Base-by-base conservation (phyloP, 495 filamentous ascomycete species). In the Bryoglossum gracile region DNA sequence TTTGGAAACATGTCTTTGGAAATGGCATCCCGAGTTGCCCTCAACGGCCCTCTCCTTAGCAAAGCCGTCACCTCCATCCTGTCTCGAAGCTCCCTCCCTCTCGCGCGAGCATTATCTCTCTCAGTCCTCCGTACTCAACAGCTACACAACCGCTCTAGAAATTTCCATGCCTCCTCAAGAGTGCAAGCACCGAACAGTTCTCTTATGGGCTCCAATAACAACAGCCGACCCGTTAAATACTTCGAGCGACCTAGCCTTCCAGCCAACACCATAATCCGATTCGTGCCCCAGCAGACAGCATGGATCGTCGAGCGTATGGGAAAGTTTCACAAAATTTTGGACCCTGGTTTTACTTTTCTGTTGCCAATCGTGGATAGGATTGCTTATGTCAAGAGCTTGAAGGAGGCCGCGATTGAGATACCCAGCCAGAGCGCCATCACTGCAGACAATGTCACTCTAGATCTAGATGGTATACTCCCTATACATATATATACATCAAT, bases 271-370 rank as follows among this genome's bases (percentile, higher is more conserved):
- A 74, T 98, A 56, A 76, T 98, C 54, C 88, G 90, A 46, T 98
- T 98, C 71, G 94, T 98, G 22, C 92, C 94, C 8, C 94, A 98
- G 67, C 92, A 97, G 71, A 95, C 91, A 46, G 94, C 92, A 71
- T 98, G 94, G 94, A 89, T 98, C 50, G 92, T 98, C 32, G 94
- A 98, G 70, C 87, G 92, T 53, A 98, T 98, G 92, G 92, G 92
- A 40, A 91, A 89, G 63, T 98, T 92, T 72, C 79, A 87, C 68
- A 76, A 88, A 19, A 96, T 97, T 54, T 68, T 98, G 41, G 76
- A 95, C 53, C 92, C 92, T 0, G 92, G 92, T 46, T 69, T 98
- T 32, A 89, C 94, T 4, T 78, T 98, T 56, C 68, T 98, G 53
- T 74, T 92, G 24, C 92, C 92, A 0, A 87, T 98, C 56, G 55